These are phyloP conservation scores for Colletotrichum echinochloae DNA, from an alignment of 2,329 filamentous ascomycete genomes.

Conservation along the genomic window DNA sequence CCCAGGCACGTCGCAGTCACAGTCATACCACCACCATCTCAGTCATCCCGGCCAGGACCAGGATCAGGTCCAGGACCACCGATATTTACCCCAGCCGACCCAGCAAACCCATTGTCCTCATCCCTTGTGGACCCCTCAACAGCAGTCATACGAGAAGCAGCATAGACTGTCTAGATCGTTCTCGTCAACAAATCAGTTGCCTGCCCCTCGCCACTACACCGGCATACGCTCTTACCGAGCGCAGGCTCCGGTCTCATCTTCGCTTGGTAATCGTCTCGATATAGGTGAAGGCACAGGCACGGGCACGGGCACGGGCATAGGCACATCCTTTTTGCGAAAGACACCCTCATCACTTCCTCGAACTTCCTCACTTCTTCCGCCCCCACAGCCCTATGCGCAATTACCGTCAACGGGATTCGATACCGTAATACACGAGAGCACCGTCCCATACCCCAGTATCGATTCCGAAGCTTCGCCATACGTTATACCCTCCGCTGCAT, in stretches of 20 bases:
- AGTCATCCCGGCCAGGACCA: not conserved
- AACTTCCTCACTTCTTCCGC: conserved; percentile 29
- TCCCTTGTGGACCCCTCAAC: conserved; percentile 2
- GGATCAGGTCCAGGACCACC: conserved; percentile 1
- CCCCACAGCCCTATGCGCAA: conserved; percentile 1
- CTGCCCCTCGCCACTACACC: conserved; percentile 20
- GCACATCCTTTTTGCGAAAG: conserved; percentile 21
- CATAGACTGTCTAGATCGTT: conserved; percentile 34
- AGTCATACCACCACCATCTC: not conserved
- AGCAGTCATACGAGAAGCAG: conserved; percentile 23
- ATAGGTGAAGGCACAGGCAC: conserved; percentile 9
- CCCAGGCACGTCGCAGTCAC: conserved; percentile 16
- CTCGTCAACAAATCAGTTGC: conserved; percentile 21
- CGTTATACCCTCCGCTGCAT: conserved; percentile 1
- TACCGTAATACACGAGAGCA: not conserved
- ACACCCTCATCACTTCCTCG: conserved; percentile 20
- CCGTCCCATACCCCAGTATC: not conserved
- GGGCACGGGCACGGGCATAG: not conserved
- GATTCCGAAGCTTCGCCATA: not conserved
- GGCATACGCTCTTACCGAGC: conserved; percentile 28
- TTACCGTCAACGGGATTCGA: not conserved
- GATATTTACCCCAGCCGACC: not conserved
- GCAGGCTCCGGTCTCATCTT: conserved; percentile 34
- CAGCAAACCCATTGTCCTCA: not conserved
- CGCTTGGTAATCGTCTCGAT: conserved; percentile 35